A percentile compares a stretch with the other conserved stretches of the same genome.
phyloP scores from a whole-genome alignment of 129 eudicot species.

The Silybum marianum region DNA sequence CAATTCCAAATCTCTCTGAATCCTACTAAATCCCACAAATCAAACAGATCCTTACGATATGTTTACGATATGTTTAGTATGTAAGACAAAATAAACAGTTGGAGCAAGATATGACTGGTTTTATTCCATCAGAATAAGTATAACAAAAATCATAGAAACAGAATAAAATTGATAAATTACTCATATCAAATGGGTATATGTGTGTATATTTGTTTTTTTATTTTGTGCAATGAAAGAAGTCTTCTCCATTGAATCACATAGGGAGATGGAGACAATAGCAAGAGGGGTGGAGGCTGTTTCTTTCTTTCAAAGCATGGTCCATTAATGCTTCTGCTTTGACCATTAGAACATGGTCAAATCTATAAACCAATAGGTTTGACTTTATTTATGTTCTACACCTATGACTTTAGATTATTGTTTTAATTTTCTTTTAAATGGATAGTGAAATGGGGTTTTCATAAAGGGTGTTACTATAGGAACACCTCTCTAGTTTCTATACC shows the following conservation, averaged over 20 bases:
- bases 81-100: background rate
- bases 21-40: too few relatives aligned
- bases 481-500: too few relatives aligned
- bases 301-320: background rate
- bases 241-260: slow-evolving; percentile 1
- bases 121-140: too few relatives aligned
- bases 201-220: too few relatives aligned
- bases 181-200: background rate
- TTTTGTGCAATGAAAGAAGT: background rate
- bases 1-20: too few relatives aligned
- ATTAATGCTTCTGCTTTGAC: background rate
- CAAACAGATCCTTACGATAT: too few relatives aligned
- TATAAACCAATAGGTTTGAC: slow-evolving; percentile 14
- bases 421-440: background rate
- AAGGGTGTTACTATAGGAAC: too few relatives aligned
- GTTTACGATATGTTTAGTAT: background rate
- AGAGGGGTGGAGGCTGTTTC: slow-evolving; percentile 5
- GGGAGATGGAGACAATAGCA: background rate
- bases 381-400: background rate
- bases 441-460: background rate
- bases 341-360: slow-evolving; percentile 5
- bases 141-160: too few relatives aligned
- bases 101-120: background rate
- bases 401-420: background rate
- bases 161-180: background rate